These are phyloP conservation scores for Fusarium luffae DNA, from an alignment of 2,329 filamentous ascomycete species.

Conservation along the genomic window DNA sequence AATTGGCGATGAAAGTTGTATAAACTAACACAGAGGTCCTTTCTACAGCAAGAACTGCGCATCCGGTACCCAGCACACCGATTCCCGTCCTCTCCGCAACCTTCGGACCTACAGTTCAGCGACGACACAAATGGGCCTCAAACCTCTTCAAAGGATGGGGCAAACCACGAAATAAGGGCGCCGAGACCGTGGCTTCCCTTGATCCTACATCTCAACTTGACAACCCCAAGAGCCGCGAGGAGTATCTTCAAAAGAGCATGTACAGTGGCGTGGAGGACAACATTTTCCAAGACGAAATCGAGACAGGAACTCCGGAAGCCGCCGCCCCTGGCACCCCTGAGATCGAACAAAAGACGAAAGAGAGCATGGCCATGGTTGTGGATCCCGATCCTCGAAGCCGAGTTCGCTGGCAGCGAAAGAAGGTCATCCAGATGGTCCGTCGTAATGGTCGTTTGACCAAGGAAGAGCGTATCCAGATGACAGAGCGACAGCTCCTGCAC, in stretches of 20 bases:
- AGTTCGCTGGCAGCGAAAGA: constrained; percentile 82
- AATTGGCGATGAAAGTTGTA: constrained; percentile 32
- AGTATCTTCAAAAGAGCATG: constrained; percentile 55
- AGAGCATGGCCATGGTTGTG: constrained; percentile 70
- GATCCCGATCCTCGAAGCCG: constrained; percentile 81
- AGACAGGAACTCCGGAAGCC: constrained; percentile 48
- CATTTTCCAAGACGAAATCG: constrained; percentile 71
- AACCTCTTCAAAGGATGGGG: constrained; percentile 54
- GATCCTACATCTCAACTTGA: constrained; percentile 52
- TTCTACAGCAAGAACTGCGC: constrained; percentile 39
- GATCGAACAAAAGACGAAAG: constrained; percentile 54
- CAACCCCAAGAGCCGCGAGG: constrained; percentile 55
- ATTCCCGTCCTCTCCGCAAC: constrained; percentile 30
- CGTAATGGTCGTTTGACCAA: constrained; percentile 66
- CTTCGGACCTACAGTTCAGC: constrained; percentile 42
- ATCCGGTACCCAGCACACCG: constrained; percentile 31
- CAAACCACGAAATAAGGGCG: constrained; percentile 47
- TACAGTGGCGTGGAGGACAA: constrained; percentile 63
- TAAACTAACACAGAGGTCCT: constrained; percentile 26
- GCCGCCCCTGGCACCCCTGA: constrained; percentile 45
- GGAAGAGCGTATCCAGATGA: constrained; percentile 73
- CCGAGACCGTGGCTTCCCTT: constrained; percentile 44
- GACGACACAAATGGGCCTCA: constrained; percentile 59
- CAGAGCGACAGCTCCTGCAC: constrained; percentile 64
- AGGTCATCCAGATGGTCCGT: constrained; percentile 80